Evolutionary conservation across 352 stramenopile species (phyloP).

Genomic region (Pythium coloratum): DNA sequence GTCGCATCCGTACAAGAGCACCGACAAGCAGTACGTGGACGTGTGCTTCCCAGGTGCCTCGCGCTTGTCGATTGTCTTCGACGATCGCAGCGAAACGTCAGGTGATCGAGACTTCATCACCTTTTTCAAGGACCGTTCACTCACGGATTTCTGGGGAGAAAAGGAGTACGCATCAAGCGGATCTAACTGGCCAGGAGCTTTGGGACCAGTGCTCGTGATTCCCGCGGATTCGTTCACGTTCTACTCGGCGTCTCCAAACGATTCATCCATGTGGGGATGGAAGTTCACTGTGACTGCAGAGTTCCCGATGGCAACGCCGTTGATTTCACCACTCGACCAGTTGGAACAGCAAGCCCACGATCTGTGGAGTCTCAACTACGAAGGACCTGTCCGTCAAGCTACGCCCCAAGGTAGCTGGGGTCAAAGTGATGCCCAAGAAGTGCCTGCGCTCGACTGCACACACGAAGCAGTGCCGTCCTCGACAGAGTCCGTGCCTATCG

Average conservation of each 20-base stretch:
- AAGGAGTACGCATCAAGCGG: slow-evolving; percentile 58
- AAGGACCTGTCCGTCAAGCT: slow-evolving; percentile 34
- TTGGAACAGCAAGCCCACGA: slow-evolving; percentile 59
- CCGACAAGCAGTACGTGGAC: slow-evolving; percentile 67
- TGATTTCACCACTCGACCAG: slow-evolving; percentile 51
- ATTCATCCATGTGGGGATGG: slow-evolving; percentile 88
- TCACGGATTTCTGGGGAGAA: slow-evolving; percentile 59
- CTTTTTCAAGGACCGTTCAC: slow-evolving; percentile 82
- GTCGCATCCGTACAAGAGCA: slow-evolving; percentile 83
- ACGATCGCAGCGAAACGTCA: slow-evolving; percentile 23
- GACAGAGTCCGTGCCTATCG: too few species aligned
- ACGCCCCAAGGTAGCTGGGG: not conserved
- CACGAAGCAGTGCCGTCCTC: too few species aligned
- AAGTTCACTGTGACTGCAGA: slow-evolving; percentile 74
- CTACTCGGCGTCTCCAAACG: slow-evolving; percentile 63
- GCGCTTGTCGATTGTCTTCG: slow-evolving; percentile 51
- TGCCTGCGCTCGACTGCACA: not conserved
- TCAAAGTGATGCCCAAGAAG: slow-evolving; percentile 22
- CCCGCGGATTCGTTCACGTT: slow-evolving; percentile 74
- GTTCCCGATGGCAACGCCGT: slow-evolving; percentile 44
- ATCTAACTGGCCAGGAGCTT: slow-evolving; percentile 75
- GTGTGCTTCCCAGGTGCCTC: too few species aligned
- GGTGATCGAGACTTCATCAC: slow-evolving; percentile 60
- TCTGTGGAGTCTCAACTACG: slow-evolving; percentile 68
- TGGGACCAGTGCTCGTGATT: slow-evolving; percentile 70